Base-by-base conservation (phyloP, 2,329 filamentous ascomycete species). In the Trichoderma sp. region DNA sequence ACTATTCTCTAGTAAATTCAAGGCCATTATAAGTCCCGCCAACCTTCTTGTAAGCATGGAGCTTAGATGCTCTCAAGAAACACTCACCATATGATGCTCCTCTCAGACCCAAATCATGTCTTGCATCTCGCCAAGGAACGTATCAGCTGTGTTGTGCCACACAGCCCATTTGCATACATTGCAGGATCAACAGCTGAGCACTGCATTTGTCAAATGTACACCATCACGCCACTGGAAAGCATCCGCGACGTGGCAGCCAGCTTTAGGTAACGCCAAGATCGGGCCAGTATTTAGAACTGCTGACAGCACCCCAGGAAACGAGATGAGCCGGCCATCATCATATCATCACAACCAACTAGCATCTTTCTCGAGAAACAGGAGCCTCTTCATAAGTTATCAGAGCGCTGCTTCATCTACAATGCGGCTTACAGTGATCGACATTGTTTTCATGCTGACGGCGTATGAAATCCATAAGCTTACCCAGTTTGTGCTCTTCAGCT, bases 51-150 rank as follows among this genome's bases (percentile, higher is more conserved):
- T 28, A 61, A 51, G 43, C 28, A 34, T 49, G 34, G 21, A 18
- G 30, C 39, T 51, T 21, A 24, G 43, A 13, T 32, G 16, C 59
- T 51, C 24, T 34, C 28, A 37, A 52, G 4, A 16, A 18, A 37
- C 18, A 46, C 5, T 13, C n/a, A 34, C 34, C 21, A 37, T 54
- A 8, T 37, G n/a, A 43, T 21, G 37, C 54, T 39, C 14, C 26
- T 37, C 39, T 26, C 21, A 28, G 13, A 43, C 34, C 56, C n/a
- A 21, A 28, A 5, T 4, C 4, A 16, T 21, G 39, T 34, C 28
- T 58, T 37, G 54, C 39, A 55, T 59, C 32, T 55, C 49, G 66
- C 59, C 59, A 68, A 68, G 24, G 28, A 8, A 37, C 28, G 8
- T 11, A 66, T 60, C 68, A 18, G 39, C 8, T 16, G 5, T 1